phyloP scores from a whole-genome alignment of 2,329 filamentous ascomycete species.

The Monosporascus sp. region DNA sequence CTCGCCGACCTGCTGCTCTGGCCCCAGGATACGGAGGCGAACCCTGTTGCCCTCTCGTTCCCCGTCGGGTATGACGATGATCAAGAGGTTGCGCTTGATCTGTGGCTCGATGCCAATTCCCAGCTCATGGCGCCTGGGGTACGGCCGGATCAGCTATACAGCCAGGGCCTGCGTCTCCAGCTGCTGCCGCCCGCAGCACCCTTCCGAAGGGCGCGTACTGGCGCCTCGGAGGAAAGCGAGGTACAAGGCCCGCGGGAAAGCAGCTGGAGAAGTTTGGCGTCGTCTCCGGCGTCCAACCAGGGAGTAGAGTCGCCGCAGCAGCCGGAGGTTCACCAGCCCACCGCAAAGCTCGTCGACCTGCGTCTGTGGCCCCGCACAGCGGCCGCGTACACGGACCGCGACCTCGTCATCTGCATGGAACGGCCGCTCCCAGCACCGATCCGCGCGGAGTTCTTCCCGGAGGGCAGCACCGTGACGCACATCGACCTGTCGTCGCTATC shows the following conservation, averaged over 20 bases:
- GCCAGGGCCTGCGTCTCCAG: too few species aligned
- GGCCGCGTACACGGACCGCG: neutral
- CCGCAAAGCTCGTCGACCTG: neutral
- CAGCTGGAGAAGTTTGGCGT: too few species aligned
- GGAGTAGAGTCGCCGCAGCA: too few species aligned
- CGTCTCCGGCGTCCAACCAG: too few species aligned
- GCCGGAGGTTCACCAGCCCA: neutral
- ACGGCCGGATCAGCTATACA: too few species aligned
- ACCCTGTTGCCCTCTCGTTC: neutral
- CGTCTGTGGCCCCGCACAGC: neutral
- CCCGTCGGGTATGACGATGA: neutral
- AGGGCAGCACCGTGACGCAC: neutral
- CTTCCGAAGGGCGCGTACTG: too few species aligned
- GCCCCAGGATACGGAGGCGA: neutral
- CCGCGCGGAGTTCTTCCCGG: neutral
- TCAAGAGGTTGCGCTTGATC: neutral
- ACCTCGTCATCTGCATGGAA: neutral
- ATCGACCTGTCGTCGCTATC: neutral
- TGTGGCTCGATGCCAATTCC: too few species aligned
- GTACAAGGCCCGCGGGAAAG: too few species aligned
- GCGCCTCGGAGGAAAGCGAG: too few species aligned
- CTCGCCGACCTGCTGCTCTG: neutral
- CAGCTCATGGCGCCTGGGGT: too few species aligned
- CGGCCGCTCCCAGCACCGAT: neutral
- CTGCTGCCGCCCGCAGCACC: too few species aligned